Percentiles rank a stretch among this genome's conserved stretches.
Conservation (phyloP, 2,329 filamentous ascomycete genomes). For the Aspergillus unguis region DNA sequence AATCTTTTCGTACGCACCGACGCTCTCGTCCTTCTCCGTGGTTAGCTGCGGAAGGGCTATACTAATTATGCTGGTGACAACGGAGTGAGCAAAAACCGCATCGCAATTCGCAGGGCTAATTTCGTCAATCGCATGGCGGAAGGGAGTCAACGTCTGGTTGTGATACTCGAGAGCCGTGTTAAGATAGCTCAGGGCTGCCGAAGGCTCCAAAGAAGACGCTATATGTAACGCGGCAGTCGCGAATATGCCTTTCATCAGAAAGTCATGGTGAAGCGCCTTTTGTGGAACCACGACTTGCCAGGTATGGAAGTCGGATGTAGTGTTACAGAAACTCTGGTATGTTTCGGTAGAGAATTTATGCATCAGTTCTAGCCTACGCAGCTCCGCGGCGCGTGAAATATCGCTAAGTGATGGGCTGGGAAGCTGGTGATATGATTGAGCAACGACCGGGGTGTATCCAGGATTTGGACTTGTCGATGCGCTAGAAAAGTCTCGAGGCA, state of each 20-base stretch:
- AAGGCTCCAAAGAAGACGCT: constrained; percentile 29
- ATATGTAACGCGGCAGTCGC: constrained; percentile 41
- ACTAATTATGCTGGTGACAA: constrained; percentile 36
- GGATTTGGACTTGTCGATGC: constrained; percentile 11
- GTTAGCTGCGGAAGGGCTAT: constrained; percentile 36
- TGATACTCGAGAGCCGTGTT: constrained; percentile 38
- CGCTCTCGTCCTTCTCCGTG: constrained; percentile 26
- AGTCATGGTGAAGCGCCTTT: constrained; percentile 39
- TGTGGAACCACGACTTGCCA: constrained; percentile 44
- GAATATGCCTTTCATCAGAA: constrained; percentile 42
- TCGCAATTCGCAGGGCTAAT: constrained; percentile 37
- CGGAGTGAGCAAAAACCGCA: constrained; percentile 36
- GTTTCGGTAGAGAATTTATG: constrained; percentile 51
- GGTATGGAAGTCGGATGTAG: constrained; percentile 29
- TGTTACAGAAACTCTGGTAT: constrained; percentile 41
- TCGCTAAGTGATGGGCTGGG: not conserved
- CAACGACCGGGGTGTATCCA: not conserved
- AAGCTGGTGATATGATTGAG: constrained; percentile 1
- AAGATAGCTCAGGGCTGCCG: constrained; percentile 33
- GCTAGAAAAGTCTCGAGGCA: constrained; percentile 11
- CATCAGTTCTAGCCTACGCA: constrained; percentile 50
- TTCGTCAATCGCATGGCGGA: constrained; percentile 33
- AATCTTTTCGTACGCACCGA: constrained; percentile 36
- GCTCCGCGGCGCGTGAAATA: constrained; percentile 18
- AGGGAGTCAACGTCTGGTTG: constrained; percentile 33